Evolutionary conservation across 306 rosid genomes (phyloP).

Genomic region (Albizia julibrissin): DNA sequence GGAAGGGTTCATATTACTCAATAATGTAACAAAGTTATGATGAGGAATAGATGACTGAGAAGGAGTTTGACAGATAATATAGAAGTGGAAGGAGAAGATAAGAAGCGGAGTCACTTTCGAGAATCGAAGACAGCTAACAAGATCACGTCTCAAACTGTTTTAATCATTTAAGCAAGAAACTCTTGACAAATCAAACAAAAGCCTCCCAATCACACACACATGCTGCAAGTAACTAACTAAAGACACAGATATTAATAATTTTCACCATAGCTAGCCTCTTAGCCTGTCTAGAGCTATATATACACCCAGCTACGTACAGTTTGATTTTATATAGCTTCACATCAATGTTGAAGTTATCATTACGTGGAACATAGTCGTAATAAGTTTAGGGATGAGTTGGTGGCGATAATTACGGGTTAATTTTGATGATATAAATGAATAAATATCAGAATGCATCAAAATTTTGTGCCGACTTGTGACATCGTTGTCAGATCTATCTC

Average conservation of each 20-base stretch:
- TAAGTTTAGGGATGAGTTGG: neutral
- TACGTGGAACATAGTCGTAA: neutral
- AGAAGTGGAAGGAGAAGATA: neutral
- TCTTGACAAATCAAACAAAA: neutral
- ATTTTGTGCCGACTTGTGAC: slow-evolving; percentile 1
- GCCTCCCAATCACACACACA: neutral
- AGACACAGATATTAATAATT: neutral
- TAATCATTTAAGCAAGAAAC: neutral
- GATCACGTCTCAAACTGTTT: neutral
- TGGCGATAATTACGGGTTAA: neutral
- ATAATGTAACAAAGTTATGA: too few species aligned
- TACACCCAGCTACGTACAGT: neutral
- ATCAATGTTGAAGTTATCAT: neutral
- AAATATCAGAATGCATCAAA: neutral
- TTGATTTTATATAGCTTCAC: neutral
- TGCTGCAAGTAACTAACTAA: neutral
- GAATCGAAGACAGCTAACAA: neutral
- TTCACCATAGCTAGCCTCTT: neutral
- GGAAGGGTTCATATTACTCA: too few species aligned
- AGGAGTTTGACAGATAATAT: too few species aligned
- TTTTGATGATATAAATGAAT: neutral
- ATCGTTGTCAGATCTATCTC: neutral
- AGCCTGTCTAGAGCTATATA: neutral
- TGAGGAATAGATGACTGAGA: too few species aligned
- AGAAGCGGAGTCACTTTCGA: neutral